Evolutionary conservation across 805 yeast genomes (phyloP), one percentile per base, ranked within the genome.

Genomic region (Komagataella populi): DNA sequence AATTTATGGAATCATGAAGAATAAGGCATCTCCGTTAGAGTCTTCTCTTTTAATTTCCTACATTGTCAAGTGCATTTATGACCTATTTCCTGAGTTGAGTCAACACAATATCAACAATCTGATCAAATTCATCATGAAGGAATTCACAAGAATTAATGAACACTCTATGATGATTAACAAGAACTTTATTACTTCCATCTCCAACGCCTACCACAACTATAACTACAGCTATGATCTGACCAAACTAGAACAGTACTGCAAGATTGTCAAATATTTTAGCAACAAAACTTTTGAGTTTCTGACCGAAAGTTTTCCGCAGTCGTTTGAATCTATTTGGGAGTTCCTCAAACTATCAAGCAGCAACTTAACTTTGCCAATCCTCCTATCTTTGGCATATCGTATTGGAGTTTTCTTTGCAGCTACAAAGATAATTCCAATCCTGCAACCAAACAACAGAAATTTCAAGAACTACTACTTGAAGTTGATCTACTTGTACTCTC

Each of bases 11-110:
- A 87, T 93, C 39, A 76, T 85, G 18, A 80, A 91, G 2, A 83
- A 84, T 6, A 78, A 77, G 54, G 97, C 97, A 3, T 83, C 91
- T n/a, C 82, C 91, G n/a, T 76, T 90, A 50, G 99, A 93, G 66
- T 78, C 89, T 36, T 84, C 96, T 10, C 68, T 91, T 53, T 73
- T 93, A 59, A 82, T 89, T 62, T 91, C 95, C 6, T 93, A 93
- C 66, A 83, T 91, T 55, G 96, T 93, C 24, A 85, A 95, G 62
- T 88, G 96, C 59, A 80, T 90, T 55, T 93, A 93, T 65, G 95
- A 90, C 62, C 81, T 96, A 3, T 88, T 91, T 59, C 96, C 98
- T 1, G 89, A 86, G 58, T 74, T 91, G 55, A 83, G 90, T 6
- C 78, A 80, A 51, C 57, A 61, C 50, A 66, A 67, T 53, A 60